Conservation (phyloP, 1,284 basidiomycete genomes). For the Pseudozyma sp. region DNA sequence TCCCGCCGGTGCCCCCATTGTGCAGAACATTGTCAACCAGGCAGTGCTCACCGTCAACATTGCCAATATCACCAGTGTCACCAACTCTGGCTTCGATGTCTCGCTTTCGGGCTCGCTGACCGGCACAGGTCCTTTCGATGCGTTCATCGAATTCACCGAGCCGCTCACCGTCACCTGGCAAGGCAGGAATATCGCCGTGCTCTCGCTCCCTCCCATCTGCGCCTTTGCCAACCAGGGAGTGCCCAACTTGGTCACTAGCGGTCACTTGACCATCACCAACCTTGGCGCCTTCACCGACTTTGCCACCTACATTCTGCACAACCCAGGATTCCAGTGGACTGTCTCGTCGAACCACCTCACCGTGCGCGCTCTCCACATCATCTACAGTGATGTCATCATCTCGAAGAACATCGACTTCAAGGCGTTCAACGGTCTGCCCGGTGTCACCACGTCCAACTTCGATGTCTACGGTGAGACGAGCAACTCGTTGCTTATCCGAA, state of each 20-base stretch:
- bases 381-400: constrained; percentile 77
- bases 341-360: constrained; percentile 77
- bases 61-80: constrained; percentile 76
- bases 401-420: constrained; percentile 77
- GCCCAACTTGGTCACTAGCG: constrained; percentile 74
- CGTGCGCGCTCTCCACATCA: constrained; percentile 77
- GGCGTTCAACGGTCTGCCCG: constrained; percentile 78
- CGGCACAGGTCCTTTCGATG: constrained; percentile 71
- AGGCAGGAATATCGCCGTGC: constrained; percentile 77
- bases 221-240: constrained; percentile 78
- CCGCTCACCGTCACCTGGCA: constrained; percentile 76
- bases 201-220: constrained; percentile 78
- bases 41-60: constrained; percentile 74
- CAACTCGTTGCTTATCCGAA: constrained; percentile 79
- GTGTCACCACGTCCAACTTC: constrained; percentile 77
- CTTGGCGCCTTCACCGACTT: constrained; percentile 75
- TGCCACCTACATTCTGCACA: constrained; percentile 77
- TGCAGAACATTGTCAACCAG: constrained; percentile 77
- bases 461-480: constrained; percentile 73
- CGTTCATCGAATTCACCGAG: constrained; percentile 70
- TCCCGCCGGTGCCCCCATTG: constrained; percentile 73
- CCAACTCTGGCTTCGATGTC: constrained; percentile 68
- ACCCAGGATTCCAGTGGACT: constrained; percentile 78
- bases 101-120: constrained; percentile 63
- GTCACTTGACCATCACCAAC: constrained; percentile 66